Evolutionary conservation across 306 rosid genomes (phyloP).

Genomic region (Rubus parviflorus): DNA sequence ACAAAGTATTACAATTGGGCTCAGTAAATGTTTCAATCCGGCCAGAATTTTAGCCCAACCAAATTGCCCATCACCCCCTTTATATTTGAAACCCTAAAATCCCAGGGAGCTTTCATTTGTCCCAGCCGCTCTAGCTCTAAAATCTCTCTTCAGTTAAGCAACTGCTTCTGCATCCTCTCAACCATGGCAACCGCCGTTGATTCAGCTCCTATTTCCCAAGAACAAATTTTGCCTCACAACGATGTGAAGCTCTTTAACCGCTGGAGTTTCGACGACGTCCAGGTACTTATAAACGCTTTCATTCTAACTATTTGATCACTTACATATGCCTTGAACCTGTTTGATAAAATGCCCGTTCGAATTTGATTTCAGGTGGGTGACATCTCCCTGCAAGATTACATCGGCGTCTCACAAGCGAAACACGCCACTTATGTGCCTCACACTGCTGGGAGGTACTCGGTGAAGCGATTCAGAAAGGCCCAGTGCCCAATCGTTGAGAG

Average conservation of each 20-base stretch:
- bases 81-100: neutral
- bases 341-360: neutral
- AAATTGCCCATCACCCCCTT: neutral
- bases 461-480: constrained; percentile 24
- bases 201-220: neutral
- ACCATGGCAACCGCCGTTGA: constrained; percentile 8
- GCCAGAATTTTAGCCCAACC: neutral
- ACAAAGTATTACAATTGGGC: neutral
- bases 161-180: neutral
- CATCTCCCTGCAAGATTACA: constrained; percentile 9
- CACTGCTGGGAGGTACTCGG: constrained; percentile 20
- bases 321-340: neutral
- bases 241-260: constrained; percentile 21
- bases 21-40: too few relatives aligned
- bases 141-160: neutral
- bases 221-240: neutral
- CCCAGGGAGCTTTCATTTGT: neutral
- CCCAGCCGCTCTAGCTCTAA: neutral
- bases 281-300: neutral
- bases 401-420: constrained; percentile 2
- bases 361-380: constrained; percentile 1
- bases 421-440: constrained; percentile 23
- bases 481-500: constrained; percentile 19
- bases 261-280: constrained; percentile 17
- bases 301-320: neutral